phyloP scores from a whole-genome alignment of 1,284 basidiomycete species.

The Irpex rosettiformis region DNA sequence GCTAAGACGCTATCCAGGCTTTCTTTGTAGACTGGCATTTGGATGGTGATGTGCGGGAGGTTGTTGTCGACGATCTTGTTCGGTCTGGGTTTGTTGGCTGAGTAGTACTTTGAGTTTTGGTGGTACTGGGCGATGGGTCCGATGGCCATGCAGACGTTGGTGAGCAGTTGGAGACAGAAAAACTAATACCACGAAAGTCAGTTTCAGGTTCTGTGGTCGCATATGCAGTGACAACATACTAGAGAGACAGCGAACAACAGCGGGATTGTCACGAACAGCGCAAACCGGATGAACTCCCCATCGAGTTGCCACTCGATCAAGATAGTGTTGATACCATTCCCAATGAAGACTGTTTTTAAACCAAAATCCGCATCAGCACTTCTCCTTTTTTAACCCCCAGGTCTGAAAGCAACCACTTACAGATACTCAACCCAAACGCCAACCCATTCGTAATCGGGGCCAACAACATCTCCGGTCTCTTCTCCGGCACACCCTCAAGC shows the following conservation, averaged over 20 bases:
- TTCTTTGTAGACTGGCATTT: slow-evolving; percentile 58
- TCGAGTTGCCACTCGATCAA: slow-evolving; percentile 45
- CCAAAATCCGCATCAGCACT: not conserved
- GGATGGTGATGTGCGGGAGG: slow-evolving; percentile 51
- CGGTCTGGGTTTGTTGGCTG: slow-evolving; percentile 36
- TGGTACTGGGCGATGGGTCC: slow-evolving; percentile 50
- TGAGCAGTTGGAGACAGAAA: slow-evolving; percentile 36
- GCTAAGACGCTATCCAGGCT: slow-evolving; percentile 35
- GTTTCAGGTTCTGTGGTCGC: not conserved
- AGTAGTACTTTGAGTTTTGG: slow-evolving; percentile 47
- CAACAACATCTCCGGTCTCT: slow-evolving; percentile 37
- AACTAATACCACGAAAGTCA: slow-evolving; percentile 19
- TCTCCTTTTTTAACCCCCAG: not conserved
- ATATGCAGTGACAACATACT: slow-evolving; percentile 19
- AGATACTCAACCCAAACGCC: slow-evolving; percentile 35
- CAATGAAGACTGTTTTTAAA: slow-evolving; percentile 39
- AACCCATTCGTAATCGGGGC: slow-evolving; percentile 47
- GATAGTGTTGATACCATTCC: slow-evolving; percentile 37
- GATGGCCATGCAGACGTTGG: slow-evolving; percentile 36
- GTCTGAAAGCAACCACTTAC: slow-evolving; percentile 20
- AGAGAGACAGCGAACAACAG: slow-evolving; percentile 42
- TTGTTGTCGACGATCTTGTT: slow-evolving; percentile 40
- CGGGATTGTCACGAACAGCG: slow-evolving; percentile 37
- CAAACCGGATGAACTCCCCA: slow-evolving; percentile 40
- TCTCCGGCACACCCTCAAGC: slow-evolving; percentile 28